phyloP scores from a whole-genome alignment of 2,329 filamentous ascomycete species.

The Cercospora sp. region DNA sequence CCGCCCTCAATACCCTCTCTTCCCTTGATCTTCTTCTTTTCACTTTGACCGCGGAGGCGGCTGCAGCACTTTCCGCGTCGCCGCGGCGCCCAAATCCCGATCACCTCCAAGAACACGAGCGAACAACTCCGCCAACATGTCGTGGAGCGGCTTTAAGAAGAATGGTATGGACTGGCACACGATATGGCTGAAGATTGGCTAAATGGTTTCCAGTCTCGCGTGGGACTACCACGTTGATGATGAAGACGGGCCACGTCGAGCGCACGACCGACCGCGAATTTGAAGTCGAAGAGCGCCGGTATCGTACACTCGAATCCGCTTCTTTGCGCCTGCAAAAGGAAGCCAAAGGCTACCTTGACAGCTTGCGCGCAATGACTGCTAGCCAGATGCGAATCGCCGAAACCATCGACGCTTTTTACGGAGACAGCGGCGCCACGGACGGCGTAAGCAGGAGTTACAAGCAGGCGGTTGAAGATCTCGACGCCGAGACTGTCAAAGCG shows the following conservation, averaged over 20 bases:
- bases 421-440: constrained; percentile 89
- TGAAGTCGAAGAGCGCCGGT: constrained; percentile 89
- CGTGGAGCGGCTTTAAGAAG: constrained; percentile 54
- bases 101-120: neutral
- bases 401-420: constrained; percentile 99
- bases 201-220: constrained; percentile 95
- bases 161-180: constrained; percentile 25
- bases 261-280: constrained; percentile 98
- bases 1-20: neutral
- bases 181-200: constrained; percentile 39
- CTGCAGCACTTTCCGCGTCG: neutral
- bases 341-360: constrained; percentile 96
- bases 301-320: constrained; percentile 95
- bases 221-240: constrained; percentile 99
- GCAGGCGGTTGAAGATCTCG: constrained; percentile 94
- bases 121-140: constrained; percentile 53
- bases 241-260: constrained; percentile 99
- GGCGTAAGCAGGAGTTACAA: constrained; percentile 97
- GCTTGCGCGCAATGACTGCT: constrained; percentile 95
- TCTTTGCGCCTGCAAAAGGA: constrained; percentile 92
- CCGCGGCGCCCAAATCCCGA: neutral
- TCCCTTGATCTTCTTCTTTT: neutral
- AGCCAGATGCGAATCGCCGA: constrained; percentile 99
- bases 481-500: constrained; percentile 97
- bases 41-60: neutral